A percentile compares a stretch with the other conserved stretches of the same genome.
phyloP scores from a whole-genome alignment of 1,284 basidiomycete species.

The Gomphus bonarii region DNA sequence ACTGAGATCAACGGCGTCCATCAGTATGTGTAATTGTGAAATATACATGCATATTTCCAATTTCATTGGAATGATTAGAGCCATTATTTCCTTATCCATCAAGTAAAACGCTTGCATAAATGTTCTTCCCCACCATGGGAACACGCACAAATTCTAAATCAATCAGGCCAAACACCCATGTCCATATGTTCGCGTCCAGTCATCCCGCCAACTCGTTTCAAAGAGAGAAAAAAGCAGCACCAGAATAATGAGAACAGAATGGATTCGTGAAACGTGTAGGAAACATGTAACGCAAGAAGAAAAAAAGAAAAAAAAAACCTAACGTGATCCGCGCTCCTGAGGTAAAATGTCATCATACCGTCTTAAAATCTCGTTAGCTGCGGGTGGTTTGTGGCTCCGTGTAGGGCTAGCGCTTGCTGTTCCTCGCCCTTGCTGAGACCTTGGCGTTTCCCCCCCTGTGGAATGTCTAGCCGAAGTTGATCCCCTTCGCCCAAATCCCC shows the following conservation, averaged over 20 bases:
- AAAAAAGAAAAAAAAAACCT: neutral
- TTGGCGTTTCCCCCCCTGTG: neutral
- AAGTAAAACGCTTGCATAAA: too few species aligned
- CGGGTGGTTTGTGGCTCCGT: slow-evolving; percentile 16
- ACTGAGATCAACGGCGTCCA: neutral
- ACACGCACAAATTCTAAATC: too few species aligned
- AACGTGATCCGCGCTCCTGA: neutral
- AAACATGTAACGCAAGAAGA: neutral
- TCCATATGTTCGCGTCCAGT: neutral
- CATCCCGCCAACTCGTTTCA: neutral
- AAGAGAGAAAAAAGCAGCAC: neutral
- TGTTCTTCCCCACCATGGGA: too few species aligned
- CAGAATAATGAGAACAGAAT: neutral
- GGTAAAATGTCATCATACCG: slow-evolving; percentile 22
- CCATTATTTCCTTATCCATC: neutral
- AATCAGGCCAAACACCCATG: too few species aligned
- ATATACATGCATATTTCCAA: neutral
- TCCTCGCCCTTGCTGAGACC: neutral
- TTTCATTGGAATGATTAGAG: neutral
- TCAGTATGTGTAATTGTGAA: neutral
- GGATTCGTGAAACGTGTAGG: neutral
- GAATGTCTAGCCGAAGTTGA: slow-evolving; percentile 20
- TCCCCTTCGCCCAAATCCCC: slow-evolving; percentile 42
- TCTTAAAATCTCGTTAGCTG: slow-evolving; percentile 35
- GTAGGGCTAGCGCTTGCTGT: slow-evolving; percentile 4